phyloP scores from a whole-genome alignment of 164 flowering plant genomes.

The Vitis vinifera region ASM3070453v1 NC_081810.1:2191501-2192000 shows the following conservation, averaged over 20 bases:
- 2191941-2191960: slow-evolving; percentile 56
- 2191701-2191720: slow-evolving; percentile 79
- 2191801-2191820: slow-evolving; percentile 59
- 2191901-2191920: slow-evolving; percentile 69
- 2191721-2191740: slow-evolving; percentile 56
- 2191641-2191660: slow-evolving; percentile 71
- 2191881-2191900: slow-evolving; percentile 49
- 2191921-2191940: slow-evolving; percentile 74
- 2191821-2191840: slow-evolving; percentile 55
- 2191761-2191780: slow-evolving; percentile 75
- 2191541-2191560: slow-evolving; percentile 55
- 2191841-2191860: slow-evolving; percentile 79
- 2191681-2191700: slow-evolving; percentile 37
- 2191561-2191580: slow-evolving; percentile 74
- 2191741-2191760: slow-evolving; percentile 54
- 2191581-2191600: slow-evolving; percentile 61
- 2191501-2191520: slow-evolving; percentile 66
- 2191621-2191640: slow-evolving; percentile 61
- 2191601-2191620: slow-evolving; percentile 61
- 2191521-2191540: slow-evolving; percentile 60
- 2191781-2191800: slow-evolving; percentile 57
- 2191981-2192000: slow-evolving; percentile 59
- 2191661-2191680: slow-evolving; percentile 72
- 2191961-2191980: slow-evolving; percentile 49
- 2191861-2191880: slow-evolving; percentile 63